Evolutionary conservation across 2,329 filamentous ascomycete genomes (phyloP).

Genomic region (Phyllosticta ampelicida): DNA sequence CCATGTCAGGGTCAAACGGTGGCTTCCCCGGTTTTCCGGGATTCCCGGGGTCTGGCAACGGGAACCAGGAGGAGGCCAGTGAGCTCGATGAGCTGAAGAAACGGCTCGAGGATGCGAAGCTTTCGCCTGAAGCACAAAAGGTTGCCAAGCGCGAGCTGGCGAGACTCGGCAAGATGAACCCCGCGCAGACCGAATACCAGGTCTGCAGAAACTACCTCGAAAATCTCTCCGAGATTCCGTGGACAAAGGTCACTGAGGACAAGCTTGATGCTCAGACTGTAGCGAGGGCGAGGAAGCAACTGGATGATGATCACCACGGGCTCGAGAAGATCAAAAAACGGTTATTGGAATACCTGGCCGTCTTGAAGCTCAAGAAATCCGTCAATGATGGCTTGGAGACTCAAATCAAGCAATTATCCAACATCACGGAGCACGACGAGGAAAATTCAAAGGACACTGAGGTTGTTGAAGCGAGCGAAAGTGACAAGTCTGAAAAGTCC

Average conservation of each 20-base stretch:
- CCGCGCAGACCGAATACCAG: conserved; percentile 90
- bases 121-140: conserved; percentile 77
- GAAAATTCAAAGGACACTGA: conserved; percentile 44
- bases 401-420: conserved; percentile 53
- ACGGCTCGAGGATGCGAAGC: conserved; percentile 67
- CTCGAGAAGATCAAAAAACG: conserved; percentile 96
- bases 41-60: conserved; percentile 34
- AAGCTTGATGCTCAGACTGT: conserved; percentile 74
- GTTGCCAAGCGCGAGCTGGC: conserved; percentile 85
- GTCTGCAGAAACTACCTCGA: conserved; percentile 90
- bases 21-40: conserved; percentile 30
- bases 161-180: conserved; percentile 87
- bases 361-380: conserved; percentile 88
- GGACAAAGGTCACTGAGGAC: conserved; percentile 76
- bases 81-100: conserved; percentile 89
- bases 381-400: conserved; percentile 74
- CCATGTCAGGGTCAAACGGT: conserved; percentile 15
- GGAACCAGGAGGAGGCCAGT: conserved; percentile 65
- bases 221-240: conserved; percentile 87
- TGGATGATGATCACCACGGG: conserved; percentile 94
- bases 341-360: conserved; percentile 86
- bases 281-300: conserved; percentile 68
- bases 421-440: conserved; percentile 31
- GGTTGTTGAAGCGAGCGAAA: conserved; percentile 8
- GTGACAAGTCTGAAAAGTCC: conserved; percentile 8